Percentiles rank a stretch among this genome's conserved stretches.
Evolutionary conservation across 208 protist species (phyloP).

Genomic region (Leptomonas seymouri): DNA sequence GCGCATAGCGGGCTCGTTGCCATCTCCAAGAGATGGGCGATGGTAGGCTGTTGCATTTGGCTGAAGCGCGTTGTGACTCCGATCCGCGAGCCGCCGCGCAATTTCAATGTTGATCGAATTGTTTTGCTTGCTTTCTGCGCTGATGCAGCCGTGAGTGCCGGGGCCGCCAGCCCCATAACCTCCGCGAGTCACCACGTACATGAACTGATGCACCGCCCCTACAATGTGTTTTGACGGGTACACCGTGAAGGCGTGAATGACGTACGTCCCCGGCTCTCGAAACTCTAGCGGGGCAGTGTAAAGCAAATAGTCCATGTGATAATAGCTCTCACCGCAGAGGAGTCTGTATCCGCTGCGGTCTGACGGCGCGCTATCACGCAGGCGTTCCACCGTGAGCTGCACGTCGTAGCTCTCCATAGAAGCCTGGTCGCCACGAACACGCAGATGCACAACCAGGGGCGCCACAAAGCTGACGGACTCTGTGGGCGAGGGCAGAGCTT

Average conservation of each 20-base stretch:
- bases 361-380: conserved; percentile 18
- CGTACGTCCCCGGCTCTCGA: conserved; percentile 52
- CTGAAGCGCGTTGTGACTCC: background rate
- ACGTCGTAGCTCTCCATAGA: conserved; percentile 46
- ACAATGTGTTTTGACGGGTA: conserved; percentile 47
- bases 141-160: background rate
- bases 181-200: conserved; percentile 40
- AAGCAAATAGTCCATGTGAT: conserved; percentile 55
- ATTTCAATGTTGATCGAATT: conserved; percentile 32
- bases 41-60: background rate
- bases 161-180: background rate
- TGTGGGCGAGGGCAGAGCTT: conserved; percentile 21
- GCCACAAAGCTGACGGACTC: conserved; percentile 12
- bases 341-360: conserved; percentile 26
- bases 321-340: conserved; percentile 57
- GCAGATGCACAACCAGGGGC: conserved; percentile 34
- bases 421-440: conserved; percentile 17
- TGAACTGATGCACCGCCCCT: conserved; percentile 70
- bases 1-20: background rate
- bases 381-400: conserved; percentile 43
- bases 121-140: background rate
- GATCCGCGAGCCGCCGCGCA: conserved; percentile 16
- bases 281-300: conserved; percentile 70
- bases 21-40: background rate
- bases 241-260: conserved; percentile 71